phyloP scores from a whole-genome alignment of 306 rosid species.

The Vigna mungo region DNA sequence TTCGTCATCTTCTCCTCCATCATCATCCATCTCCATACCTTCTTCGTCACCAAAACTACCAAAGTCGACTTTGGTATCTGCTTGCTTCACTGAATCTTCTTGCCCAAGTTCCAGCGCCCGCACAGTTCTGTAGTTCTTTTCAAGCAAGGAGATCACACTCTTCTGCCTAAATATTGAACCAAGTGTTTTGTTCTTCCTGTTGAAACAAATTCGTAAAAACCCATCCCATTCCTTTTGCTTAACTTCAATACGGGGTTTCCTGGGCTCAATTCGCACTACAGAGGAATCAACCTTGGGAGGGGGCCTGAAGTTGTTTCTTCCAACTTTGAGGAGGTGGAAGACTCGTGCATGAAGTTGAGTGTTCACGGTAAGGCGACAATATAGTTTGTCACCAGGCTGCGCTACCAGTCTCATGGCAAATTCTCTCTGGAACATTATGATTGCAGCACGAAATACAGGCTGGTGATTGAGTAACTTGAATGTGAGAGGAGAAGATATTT shows the following conservation, averaged over 20 bases:
- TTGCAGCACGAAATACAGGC: constrained; percentile 85
- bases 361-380: constrained; percentile 89
- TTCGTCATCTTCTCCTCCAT: constrained; percentile 59
- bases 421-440: constrained; percentile 95
- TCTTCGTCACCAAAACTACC: constrained; percentile 56
- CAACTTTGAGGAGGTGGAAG: constrained; percentile 93
- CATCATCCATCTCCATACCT: constrained; percentile 63
- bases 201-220: constrained; percentile 79
- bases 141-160: constrained; percentile 74
- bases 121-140: constrained; percentile 81
- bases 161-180: constrained; percentile 91
- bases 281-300: constrained; percentile 96
- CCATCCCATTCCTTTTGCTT: constrained; percentile 96
- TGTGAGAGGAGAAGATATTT: constrained; percentile 96
- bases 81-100: constrained; percentile 51
- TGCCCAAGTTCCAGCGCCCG: constrained; percentile 60
- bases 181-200: constrained; percentile 92
- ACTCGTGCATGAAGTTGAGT: constrained; percentile 84
- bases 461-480: constrained; percentile 85
- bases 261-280: constrained; percentile 86
- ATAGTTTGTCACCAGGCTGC: constrained; percentile 93
- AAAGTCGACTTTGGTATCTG: constrained; percentile 45
- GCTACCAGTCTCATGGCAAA: constrained; percentile 95
- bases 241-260: constrained; percentile 76
- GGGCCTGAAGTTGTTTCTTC: constrained; percentile 89